phyloP scores from a whole-genome alignment of 169 alveolate species.

The Plasmodium ovale region DNA sequence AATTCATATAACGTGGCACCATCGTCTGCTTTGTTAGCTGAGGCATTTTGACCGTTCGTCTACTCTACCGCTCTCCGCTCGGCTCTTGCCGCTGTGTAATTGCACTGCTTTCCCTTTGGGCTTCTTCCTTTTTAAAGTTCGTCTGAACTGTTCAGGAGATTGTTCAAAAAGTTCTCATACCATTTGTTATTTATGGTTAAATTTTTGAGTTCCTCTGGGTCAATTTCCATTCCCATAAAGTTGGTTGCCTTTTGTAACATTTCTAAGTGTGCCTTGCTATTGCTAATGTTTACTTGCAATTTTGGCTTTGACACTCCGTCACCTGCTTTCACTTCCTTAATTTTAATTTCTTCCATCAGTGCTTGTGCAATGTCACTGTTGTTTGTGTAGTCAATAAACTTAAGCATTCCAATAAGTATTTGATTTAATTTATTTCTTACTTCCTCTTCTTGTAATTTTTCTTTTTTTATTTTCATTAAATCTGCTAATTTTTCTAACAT shows the following conservation, averaged over 20 bases:
- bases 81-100: too few relatives aligned
- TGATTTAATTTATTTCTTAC: conserved; percentile 66
- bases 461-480: conserved; percentile 37
- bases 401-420: conserved; percentile 71
- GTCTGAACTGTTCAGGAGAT: conserved; percentile 58
- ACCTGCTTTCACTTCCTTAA: conserved; percentile 30
- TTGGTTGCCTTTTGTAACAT: conserved; percentile 74
- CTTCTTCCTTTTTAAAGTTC: conserved; percentile 9
- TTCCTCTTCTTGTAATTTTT: conserved; percentile 45
- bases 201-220: conserved; percentile 47
- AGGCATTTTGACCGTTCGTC: too few relatives aligned
- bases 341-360: conserved; percentile 47
- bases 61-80: too few relatives aligned
- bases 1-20: too few relatives aligned
- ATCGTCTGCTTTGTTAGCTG: too few relatives aligned
- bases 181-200: conserved; percentile 63
- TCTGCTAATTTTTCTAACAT: conserved; percentile 69
- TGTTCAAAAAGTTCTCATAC: conserved; percentile 64
- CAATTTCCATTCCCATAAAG: conserved; percentile 66
- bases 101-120: not conserved
- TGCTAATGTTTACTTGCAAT: conserved; percentile 35
- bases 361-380: conserved; percentile 31
- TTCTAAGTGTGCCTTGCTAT: conserved; percentile 64
- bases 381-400: conserved; percentile 64
- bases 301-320: conserved; percentile 51